Evolutionary conservation across 2,329 filamentous ascomycete genomes (phyloP).

Genomic region (Xylariaceae sp.): DNA sequence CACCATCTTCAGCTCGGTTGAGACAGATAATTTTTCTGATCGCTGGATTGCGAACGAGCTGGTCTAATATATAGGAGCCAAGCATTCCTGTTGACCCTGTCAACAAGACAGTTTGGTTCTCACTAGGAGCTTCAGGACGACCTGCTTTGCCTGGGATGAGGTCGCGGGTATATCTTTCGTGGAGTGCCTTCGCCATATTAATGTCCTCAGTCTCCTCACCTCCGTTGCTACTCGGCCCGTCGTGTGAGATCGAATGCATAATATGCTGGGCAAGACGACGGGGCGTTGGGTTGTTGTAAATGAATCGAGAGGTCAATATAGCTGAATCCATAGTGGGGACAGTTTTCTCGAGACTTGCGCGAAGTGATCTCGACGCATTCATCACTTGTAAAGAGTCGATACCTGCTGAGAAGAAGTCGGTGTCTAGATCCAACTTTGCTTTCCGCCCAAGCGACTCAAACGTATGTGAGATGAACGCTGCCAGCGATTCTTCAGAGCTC

Average conservation of each 20-base stretch:
- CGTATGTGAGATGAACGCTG: slow-evolving; percentile 31
- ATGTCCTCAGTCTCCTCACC: slow-evolving; percentile 19
- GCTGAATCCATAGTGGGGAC: not conserved
- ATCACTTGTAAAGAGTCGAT: slow-evolving; percentile 50
- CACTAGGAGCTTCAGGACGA: slow-evolving; percentile 34
- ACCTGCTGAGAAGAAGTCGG: slow-evolving; percentile 47
- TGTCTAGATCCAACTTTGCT: slow-evolving; percentile 32
- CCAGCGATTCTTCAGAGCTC: slow-evolving; percentile 31
- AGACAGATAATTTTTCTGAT: slow-evolving; percentile 27
- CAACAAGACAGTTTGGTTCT: slow-evolving; percentile 42
- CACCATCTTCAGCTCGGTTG: slow-evolving; percentile 24
- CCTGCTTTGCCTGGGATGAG: slow-evolving; percentile 29
- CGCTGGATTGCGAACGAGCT: slow-evolving; percentile 38
- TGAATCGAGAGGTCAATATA: slow-evolving; percentile 5
- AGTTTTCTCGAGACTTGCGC: not conserved
- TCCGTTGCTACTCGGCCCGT: not conserved
- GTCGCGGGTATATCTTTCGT: slow-evolving; percentile 39
- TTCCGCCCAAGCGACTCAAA: slow-evolving; percentile 25
- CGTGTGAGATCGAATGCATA: not conserved
- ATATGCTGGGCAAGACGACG: slow-evolving; percentile 34
- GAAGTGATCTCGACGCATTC: slow-evolving; percentile 20
- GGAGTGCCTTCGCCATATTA: slow-evolving; percentile 25
- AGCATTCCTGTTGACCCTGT: slow-evolving; percentile 49
- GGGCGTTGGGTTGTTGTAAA: slow-evolving; percentile 32
- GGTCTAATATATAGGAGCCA: slow-evolving; percentile 48